A percentile compares a stretch with the other conserved stretches of the same genome.
Evolutionary conservation across 2,329 filamentous ascomycete species (phyloP).

Genomic region (Helminthosporium solani): DNA sequence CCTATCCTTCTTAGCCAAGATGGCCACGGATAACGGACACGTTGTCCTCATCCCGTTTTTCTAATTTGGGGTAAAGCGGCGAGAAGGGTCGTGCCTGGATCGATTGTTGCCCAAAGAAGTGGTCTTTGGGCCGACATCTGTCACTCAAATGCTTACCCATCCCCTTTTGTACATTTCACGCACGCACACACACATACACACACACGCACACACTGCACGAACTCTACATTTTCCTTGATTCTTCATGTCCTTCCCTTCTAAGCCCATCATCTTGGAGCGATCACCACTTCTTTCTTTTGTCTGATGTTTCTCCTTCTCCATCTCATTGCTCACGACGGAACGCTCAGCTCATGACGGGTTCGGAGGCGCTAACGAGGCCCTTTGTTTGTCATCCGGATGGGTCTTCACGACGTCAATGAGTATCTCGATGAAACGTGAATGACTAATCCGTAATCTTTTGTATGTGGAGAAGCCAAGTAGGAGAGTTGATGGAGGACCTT

Average conservation of each 20-base stretch:
- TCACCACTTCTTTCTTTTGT: constrained; percentile 18
- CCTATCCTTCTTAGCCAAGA: constrained; percentile 6
- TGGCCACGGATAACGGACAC: not conserved
- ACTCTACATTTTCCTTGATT: constrained; percentile 7
- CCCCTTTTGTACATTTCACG: constrained; percentile 30
- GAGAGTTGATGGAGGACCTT: not conserved
- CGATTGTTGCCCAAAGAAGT: not conserved
- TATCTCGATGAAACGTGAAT: constrained; percentile 19
- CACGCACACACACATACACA: too few species aligned
- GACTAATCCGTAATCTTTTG: constrained; percentile 21
- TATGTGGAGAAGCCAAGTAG: not conserved
- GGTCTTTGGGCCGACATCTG: constrained; percentile 3
- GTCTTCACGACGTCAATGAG: constrained; percentile 23
- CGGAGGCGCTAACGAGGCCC: constrained; percentile 7
- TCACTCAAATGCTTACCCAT: constrained; percentile 7
- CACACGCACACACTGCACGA: constrained; percentile 21
- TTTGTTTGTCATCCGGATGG: constrained; percentile 6
- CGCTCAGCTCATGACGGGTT: constrained; percentile 24
- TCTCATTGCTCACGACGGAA: constrained; percentile 26
- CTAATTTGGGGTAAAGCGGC: constrained; percentile 21
- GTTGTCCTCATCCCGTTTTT: constrained; percentile 18
- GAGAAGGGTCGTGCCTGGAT: constrained; percentile 4
- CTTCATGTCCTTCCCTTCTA: constrained; percentile 16
- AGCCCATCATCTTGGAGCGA: constrained; percentile 15
- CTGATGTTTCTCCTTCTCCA: constrained; percentile 6